A percentile compares a stretch with the other conserved stretches of the same genome.
Conservation (phyloP, 768 basidiomycete species). For the Leccinum disarticulatum region DNA sequence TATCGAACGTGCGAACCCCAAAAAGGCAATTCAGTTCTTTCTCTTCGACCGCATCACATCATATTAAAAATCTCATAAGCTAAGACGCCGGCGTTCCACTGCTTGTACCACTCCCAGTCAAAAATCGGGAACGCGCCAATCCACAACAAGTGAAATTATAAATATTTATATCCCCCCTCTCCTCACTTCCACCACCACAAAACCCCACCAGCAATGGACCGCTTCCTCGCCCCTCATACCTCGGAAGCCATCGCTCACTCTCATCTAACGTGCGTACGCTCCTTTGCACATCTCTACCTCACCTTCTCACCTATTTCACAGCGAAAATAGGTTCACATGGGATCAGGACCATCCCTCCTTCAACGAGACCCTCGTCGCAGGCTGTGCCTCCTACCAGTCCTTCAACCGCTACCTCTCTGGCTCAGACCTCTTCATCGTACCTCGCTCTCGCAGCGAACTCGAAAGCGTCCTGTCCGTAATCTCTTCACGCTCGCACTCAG, state of each 20-base stretch:
- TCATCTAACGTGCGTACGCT: conserved; percentile 57
- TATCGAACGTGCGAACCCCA: conserved; percentile 30
- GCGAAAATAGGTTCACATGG: conserved; percentile 69
- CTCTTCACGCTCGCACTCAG: neutral
- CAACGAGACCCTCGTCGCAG: conserved; percentile 72
- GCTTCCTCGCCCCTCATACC: conserved; percentile 70
- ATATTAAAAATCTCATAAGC: too few relatives aligned
- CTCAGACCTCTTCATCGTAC: conserved; percentile 68
- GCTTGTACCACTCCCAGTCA: neutral
- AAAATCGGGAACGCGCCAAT: conserved; percentile 11
- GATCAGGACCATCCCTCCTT: conserved; percentile 67
- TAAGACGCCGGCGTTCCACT: neutral
- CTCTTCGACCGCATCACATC: too few relatives aligned
- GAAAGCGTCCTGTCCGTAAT: conserved; percentile 66
- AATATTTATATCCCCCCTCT: neutral
- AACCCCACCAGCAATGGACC: conserved; percentile 50
- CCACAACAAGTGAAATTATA: conserved; percentile 8
- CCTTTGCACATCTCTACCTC: neutral
- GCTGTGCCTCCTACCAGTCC: conserved; percentile 79
- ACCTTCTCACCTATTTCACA: conserved; percentile 32
- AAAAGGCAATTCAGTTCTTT: conserved; percentile 9
- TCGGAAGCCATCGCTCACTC: conserved; percentile 72
- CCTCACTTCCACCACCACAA: neutral
- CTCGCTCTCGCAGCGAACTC: conserved; percentile 62
- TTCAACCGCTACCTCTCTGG: conserved; percentile 73